Evolutionary conservation across 768 basidiomycete genomes (phyloP).

Genomic region (Mycena rosella): DNA sequence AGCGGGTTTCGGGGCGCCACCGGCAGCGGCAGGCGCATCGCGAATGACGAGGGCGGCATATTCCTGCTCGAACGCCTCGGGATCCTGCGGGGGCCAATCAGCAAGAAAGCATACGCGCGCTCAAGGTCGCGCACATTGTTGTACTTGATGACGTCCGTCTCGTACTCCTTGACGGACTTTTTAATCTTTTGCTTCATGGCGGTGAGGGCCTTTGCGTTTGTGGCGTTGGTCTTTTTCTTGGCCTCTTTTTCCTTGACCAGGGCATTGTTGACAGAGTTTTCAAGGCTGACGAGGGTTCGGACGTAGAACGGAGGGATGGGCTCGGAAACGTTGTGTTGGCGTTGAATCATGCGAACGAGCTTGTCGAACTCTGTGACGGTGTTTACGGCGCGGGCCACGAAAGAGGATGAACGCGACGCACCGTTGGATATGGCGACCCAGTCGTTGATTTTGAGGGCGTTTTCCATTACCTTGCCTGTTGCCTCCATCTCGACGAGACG

Average conservation of each 20-base stretch:
- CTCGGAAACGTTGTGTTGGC: constrained; percentile 87
- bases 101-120: neutral
- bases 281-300: constrained; percentile 80
- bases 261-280: constrained; percentile 78
- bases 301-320: constrained; percentile 90
- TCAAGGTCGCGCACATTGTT: constrained; percentile 68
- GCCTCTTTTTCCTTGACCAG: constrained; percentile 90
- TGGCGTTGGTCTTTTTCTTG: constrained; percentile 97
- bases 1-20: constrained; percentile 53
- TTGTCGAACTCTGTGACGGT: constrained; percentile 90
- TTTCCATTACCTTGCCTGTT: constrained; percentile 91
- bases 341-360: constrained; percentile 88
- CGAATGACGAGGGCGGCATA: constrained; percentile 69
- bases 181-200: constrained; percentile 99
- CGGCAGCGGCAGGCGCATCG: constrained; percentile 52
- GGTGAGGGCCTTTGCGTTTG: constrained; percentile 92
- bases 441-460: constrained; percentile 95
- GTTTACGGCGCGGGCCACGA: constrained; percentile 16
- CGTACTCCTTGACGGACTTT: constrained; percentile 91
- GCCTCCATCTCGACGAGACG: constrained; percentile 95
- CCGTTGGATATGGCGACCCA: constrained; percentile 94
- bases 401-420: constrained; percentile 50
- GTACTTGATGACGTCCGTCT: constrained; percentile 82
- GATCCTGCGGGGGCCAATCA: constrained; percentile 69
- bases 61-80: constrained; percentile 87